Conservation (phyloP, 176 grass and related monocot species). For the Eragrostis curvula region DNA sequence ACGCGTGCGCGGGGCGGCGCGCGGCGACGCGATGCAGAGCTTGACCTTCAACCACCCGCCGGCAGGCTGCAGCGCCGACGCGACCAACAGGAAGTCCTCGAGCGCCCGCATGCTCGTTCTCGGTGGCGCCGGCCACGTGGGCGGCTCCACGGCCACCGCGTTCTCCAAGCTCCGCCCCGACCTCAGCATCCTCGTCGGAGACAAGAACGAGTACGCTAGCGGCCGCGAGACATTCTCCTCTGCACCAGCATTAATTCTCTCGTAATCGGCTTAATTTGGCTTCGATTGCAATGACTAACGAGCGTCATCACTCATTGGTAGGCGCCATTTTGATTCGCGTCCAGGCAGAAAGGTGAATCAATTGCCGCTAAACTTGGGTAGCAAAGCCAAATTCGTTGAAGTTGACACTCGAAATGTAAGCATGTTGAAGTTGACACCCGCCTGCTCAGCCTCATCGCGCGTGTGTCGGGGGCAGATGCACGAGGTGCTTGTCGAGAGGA, state of each 20-base stretch:
- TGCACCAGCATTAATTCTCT: too few relatives aligned
- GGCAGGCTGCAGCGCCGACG: too few relatives aligned
- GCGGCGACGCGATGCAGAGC: too few relatives aligned
- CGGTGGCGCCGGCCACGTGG: constrained; percentile 75
- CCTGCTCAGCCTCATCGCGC: too few relatives aligned
- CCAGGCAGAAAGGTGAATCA: constrained; percentile 69
- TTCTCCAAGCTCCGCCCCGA: constrained; percentile 77
- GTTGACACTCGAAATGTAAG: constrained; percentile 55
- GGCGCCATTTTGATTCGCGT: not conserved
- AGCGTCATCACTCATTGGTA: not conserved
- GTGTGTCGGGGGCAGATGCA: too few relatives aligned
- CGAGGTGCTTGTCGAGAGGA: too few relatives aligned
- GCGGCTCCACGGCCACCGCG: constrained; percentile 83
- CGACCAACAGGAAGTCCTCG: not conserved
- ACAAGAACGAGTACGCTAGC: constrained; percentile 58
- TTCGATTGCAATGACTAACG: not conserved
- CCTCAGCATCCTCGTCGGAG: constrained; percentile 64
- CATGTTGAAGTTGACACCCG: constrained; percentile 71
- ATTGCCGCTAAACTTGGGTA: constrained; percentile 66
- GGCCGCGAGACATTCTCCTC: not conserved
- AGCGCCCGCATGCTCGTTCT: constrained; percentile 67
- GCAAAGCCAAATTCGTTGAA: constrained; percentile 65
- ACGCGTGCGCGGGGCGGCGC: too few relatives aligned
- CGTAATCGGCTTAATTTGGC: too few relatives aligned
- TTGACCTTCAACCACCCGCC: too few relatives aligned